phyloP scores from a whole-genome alignment of 805 yeast species.

The Yarrowia osloensis region DNA sequence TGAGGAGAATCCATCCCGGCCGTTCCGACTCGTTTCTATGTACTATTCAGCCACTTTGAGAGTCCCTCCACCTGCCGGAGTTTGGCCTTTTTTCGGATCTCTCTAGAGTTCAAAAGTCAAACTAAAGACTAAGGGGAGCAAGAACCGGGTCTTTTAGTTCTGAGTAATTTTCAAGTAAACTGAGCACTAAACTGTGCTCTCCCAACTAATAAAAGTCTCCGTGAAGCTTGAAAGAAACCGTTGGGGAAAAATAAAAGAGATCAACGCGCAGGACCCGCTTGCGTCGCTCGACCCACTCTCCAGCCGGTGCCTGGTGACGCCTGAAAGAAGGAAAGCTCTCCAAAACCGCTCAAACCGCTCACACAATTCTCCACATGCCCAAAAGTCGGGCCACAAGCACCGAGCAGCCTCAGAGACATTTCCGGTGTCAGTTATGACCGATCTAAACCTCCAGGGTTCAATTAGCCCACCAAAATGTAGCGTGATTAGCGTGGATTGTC shows the following conservation, averaged over 20 bases:
- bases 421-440: background rate
- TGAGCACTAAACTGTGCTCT: too few relatives aligned
- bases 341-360: background rate
- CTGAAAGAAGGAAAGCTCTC: background rate
- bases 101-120: background rate
- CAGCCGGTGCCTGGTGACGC: background rate
- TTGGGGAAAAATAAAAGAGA: background rate
- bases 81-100: background rate
- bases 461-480: background rate
- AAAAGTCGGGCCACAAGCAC: too few relatives aligned
- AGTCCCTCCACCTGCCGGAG: background rate
- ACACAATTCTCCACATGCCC: background rate
- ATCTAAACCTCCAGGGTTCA: background rate
- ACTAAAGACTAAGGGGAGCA: background rate
- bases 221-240: too few relatives aligned
- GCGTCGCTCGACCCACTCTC: too few relatives aligned
- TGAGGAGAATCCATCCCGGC: too few relatives aligned
- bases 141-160: too few relatives aligned
- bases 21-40: background rate
- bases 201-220: too few relatives aligned
- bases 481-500: too few relatives aligned
- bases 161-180: too few relatives aligned
- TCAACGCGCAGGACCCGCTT: background rate
- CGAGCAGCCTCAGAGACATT: background rate
- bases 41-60: background rate